Conservation (phyloP, 192 early-diverging fungal genomes). For the Coemansia erecta region DNA sequence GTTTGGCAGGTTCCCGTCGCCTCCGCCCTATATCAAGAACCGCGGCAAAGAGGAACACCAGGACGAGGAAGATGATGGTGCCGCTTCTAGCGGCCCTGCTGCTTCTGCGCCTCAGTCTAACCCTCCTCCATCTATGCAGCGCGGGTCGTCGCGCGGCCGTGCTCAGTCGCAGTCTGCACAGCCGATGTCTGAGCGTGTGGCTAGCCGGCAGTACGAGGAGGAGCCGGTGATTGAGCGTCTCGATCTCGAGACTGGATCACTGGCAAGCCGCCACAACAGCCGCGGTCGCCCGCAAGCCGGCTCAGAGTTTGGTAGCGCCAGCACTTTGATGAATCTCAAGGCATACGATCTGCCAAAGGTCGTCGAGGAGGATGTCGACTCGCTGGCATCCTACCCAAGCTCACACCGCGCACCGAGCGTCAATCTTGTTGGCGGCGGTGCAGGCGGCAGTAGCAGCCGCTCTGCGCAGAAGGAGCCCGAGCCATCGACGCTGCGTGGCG, state of each 20-base stretch:
- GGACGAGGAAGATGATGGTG: not conserved
- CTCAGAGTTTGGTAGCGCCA: constrained; percentile 49
- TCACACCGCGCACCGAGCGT: constrained; percentile 26
- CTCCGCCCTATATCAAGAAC: constrained; percentile 51
- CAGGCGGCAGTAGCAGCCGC: not conserved
- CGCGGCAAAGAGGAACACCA: constrained; percentile 26
- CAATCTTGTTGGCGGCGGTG: constrained; percentile 35
- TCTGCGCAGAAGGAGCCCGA: constrained; percentile 1
- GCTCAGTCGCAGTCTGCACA: constrained; percentile 44
- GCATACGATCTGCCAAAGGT: constrained; percentile 46
- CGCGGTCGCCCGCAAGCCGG: constrained; percentile 26
- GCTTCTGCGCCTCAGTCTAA: too few relatives aligned
- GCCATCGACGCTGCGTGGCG: constrained; percentile 35
- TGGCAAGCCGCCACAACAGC: constrained; percentile 43
- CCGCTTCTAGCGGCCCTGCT: too few relatives aligned
- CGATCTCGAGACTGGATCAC: constrained; percentile 42
- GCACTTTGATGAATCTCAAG: constrained; percentile 45
- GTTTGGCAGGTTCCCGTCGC: constrained; percentile 53
- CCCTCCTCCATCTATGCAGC: not conserved
- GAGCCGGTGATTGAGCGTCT: constrained; percentile 44
- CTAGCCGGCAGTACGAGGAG: constrained; percentile 22
- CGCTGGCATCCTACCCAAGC: constrained; percentile 42
- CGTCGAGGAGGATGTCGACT: constrained; percentile 53
- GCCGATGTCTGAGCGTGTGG: constrained; percentile 10
- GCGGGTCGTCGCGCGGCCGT: constrained; percentile 15